Evolutionary conservation across 2,329 filamentous ascomycete genomes (phyloP).

Genomic region (Diaporthe longicolla): DNA sequence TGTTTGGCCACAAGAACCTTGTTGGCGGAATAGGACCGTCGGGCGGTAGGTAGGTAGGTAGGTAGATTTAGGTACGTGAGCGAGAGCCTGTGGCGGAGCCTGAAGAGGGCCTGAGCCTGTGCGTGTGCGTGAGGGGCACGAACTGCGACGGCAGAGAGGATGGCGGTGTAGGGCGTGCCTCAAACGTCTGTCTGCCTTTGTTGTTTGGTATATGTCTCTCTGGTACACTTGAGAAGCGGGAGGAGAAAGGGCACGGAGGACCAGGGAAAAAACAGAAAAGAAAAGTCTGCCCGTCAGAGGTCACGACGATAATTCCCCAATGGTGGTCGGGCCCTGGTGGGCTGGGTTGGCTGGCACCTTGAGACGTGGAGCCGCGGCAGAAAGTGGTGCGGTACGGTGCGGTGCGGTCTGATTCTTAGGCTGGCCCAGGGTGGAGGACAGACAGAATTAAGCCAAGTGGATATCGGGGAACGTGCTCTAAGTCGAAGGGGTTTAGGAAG

Average conservation of each 20-base stretch:
- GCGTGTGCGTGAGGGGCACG: slow-evolving; percentile 23
- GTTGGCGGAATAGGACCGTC: slow-evolving; percentile 29
- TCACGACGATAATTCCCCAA: slow-evolving; percentile 35
- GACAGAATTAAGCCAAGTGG: slow-evolving; percentile 40
- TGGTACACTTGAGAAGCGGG: not conserved
- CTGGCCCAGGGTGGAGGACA: slow-evolving; percentile 40
- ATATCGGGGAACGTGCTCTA: slow-evolving; percentile 11
- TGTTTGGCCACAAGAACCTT: slow-evolving; percentile 39
- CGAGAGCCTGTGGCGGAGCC: slow-evolving; percentile 12
- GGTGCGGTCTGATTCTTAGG: slow-evolving; percentile 34
- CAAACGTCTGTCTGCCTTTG: not conserved
- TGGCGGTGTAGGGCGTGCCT: slow-evolving; percentile 28
- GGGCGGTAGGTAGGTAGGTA: too few relatives aligned
- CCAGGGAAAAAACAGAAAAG: slow-evolving; percentile 5
- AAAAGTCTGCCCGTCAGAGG: slow-evolving; percentile 33
- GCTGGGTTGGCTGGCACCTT: slow-evolving; percentile 37
- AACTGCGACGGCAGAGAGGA: slow-evolving; percentile 18
- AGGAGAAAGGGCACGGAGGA: not conserved
- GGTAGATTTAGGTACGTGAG: slow-evolving; percentile 3
- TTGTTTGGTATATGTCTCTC: not conserved
- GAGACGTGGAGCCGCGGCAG: slow-evolving; percentile 42
- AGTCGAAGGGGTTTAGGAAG: slow-evolving; percentile 12
- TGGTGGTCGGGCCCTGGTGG: slow-evolving; percentile 30
- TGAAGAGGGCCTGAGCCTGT: slow-evolving; percentile 8
- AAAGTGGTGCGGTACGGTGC: slow-evolving; percentile 35